Evolutionary conservation across 2,329 filamentous ascomycete genomes (phyloP), one percentile per base, ranked within the genome.

Genomic region (Stagonosporopsis vannaccii): DNA sequence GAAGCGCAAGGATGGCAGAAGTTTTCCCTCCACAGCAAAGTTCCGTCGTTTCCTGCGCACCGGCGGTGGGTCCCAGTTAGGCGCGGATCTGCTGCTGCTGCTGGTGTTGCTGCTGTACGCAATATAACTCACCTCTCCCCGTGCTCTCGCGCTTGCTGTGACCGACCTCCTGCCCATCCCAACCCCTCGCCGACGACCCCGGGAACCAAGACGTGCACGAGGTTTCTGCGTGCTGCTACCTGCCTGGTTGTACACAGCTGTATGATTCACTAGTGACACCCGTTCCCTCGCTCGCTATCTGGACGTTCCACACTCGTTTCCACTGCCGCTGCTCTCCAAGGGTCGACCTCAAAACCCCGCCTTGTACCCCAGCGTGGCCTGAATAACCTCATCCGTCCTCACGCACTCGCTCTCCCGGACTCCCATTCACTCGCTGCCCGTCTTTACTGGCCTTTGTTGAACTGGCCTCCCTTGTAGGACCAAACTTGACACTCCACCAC

Each of bases 241-340:
- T 47, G 47, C 23, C 37, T 43, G 30, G 42, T 56, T 22, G 43
- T 51, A 56, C 53, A 56, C 19, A 37, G 22, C 26, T 47, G 53
- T 51, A 51, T 51, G 48, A 51, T 51, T 39, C 47, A 51, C 53
- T 56, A 56, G 53, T 72, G 63, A 67, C 67, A 68, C 67, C 63
- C 62, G 58, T 68, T 60, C 54, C 61, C 54, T 64, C 60, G 58
- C 59, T 59, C 55, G 60, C 63, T 57, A 58, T 60, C 56, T 60
- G 61, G 51, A 55, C 62, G 62, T 68, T 68, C 55, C 65, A 73
- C 71, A 63, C 65, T 73, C 70, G 71, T 66, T 73, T 69, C 67
- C 65, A 65, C 63, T 58, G 60, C 62, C 53, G 54, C 63, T 60
- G 56, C 53, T 63, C 49, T 56, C 59, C 53, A 60, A 52, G 51